Evolutionary conservation across 2,329 filamentous ascomycete species (phyloP), one percentile per base, ranked within the genome.

Genomic region (Pseudocercospora crystallina): DNA sequence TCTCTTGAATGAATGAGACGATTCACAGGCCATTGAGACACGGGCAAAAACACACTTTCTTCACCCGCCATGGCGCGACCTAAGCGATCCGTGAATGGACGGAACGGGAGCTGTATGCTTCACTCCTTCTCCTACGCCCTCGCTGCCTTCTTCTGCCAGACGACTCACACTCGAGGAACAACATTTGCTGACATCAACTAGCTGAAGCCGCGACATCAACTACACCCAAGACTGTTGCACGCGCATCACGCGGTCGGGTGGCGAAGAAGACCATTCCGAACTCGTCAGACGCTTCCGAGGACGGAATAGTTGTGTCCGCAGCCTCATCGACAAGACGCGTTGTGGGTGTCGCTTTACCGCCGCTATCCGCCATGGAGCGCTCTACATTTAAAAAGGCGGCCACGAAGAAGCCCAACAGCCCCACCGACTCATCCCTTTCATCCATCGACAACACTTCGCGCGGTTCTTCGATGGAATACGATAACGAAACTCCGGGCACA

Each of bases 401-500:
- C 17, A 30, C 48, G 9, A 57, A 53, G 46, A 49, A 49, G 32
- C 43, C 51, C 33, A 56, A 53, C 41, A 60, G 57, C 26, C 53
- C 60, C 9, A 57, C 51, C 29, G 53, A 60, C 17, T 60, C 58
- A 11, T 54, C 51, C 10, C 47, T 56, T 9, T 59, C 60, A 3
- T 62, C 64, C 5, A 40, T 54, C 17, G 54, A 53, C 13, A 59
- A 57, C 41, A 61, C 56, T 33, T 59, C 63, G 8, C 58, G 73
- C 46, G 73, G 74, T 47, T 71, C 72, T 5, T 78, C 72, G 9
- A 72, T 73, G 33, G 79, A 76, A 13, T 80, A 78, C 60, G 20
- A 26, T 26, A 26, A 26, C 20, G 82, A 81, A 51, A 87, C 84
- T 3, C 83, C 83, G 4, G 79, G 74, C 33, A 87, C 84, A 13